A percentile compares a stretch with the other conserved stretches of the same genome.
phyloP scores from a whole-genome alignment of 192 early-diverging fungal genomes.

The Umbelopsis sp. region DNA sequence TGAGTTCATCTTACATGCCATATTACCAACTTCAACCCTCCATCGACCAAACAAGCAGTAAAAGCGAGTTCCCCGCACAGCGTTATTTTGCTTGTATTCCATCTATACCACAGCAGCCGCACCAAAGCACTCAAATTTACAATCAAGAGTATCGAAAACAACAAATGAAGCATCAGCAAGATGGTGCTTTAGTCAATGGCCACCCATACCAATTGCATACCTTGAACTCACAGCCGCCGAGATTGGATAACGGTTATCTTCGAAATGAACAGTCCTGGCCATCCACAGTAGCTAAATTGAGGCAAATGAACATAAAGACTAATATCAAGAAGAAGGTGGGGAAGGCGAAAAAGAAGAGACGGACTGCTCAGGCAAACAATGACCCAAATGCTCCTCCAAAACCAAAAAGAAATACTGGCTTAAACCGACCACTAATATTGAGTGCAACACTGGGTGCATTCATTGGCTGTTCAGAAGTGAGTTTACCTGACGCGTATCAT shows the following conservation, averaged over 20 bases:
- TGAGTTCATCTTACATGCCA: not conserved
- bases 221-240: conserved; percentile 2
- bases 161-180: not conserved
- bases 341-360: conserved; percentile 32
- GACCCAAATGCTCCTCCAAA: conserved; percentile 37
- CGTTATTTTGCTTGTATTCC: not conserved
- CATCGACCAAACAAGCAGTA: not conserved
- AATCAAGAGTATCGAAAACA: not conserved
- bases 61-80: not conserved
- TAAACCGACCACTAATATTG: conserved; percentile 52
- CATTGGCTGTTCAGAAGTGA: conserved; percentile 48
- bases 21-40: not conserved
- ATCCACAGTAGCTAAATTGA: conserved; percentile 14
- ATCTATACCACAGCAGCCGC: not conserved
- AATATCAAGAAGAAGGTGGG: conserved; percentile 25
- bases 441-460: conserved; percentile 43
- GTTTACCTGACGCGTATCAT: not conserved
- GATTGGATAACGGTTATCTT: conserved; percentile 27
- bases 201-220: conserved; percentile 8
- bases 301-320: conserved; percentile 16
- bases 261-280: conserved; percentile 17
- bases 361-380: conserved; percentile 28
- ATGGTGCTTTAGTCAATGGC: not conserved
- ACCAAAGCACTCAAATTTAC: not conserved
- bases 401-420: conserved; percentile 45